Base-by-base conservation (phyloP, 768 basidiomycete species). In the Russula brevipes region DNA sequence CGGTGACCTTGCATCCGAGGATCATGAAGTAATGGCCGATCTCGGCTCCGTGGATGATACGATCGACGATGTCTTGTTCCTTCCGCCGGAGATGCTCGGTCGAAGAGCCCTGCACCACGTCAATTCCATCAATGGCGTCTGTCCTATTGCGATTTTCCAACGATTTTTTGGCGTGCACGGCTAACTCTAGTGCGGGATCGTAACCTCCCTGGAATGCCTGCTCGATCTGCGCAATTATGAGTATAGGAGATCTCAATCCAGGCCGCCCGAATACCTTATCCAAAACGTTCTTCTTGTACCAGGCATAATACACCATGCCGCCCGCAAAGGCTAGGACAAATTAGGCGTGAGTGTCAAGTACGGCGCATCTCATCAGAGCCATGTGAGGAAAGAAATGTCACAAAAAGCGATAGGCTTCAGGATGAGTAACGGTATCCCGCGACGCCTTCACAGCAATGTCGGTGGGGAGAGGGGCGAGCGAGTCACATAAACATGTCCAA, bases 281-380 rank as follows among this genome's bases (percentile, higher is more conserved):
- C 19, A 94, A 77, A 19, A 94, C 93, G 68, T 86, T 85, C 67
- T 79, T 81, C 74, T 94, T 93, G 76, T 94, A 94, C 88, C 85
- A 91, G 35, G 79, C 76, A 57, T 90, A 74, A 73, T 91, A 91
- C 31, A 79, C 81, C 10, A 88, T 77, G 53, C 91, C 90, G 45
- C 89, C 88, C 14, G 82, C 69, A 68, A 91, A 88, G 7, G 87
- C 84, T 86, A 64, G 62, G 14, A 46, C 9, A 46, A 42, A 42
- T 1, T 16, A 9, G 24, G 46, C 10, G 12, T 60, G 19, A 59
- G 56, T 36, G 17, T 8, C 31, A 24, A 30, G 24, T 17, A 24
- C 41, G 8, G 46, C 49, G 31, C 36, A 12, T 8, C 14, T 41
- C 2, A 24, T 58, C 39, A 24, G 35, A 50, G 24, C 9, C 54